Conservation (phyloP, 805 yeast species). For the Huiozyma sinensis region DNA sequence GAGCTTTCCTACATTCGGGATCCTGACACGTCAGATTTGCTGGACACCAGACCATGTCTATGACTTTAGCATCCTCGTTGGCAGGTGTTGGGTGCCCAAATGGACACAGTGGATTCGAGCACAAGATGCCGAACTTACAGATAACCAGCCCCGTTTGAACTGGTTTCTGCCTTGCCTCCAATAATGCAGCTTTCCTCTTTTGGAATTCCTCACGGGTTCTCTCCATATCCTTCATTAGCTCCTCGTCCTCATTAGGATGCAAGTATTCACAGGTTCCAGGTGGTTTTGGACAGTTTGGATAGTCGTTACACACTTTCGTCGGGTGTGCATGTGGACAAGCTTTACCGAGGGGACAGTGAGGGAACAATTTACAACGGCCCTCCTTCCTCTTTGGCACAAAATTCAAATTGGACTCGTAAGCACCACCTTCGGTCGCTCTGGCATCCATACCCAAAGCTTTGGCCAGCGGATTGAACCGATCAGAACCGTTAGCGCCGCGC, state of each 20-base stretch:
- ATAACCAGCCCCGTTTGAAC: constrained; percentile 42
- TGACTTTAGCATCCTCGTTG: constrained; percentile 60
- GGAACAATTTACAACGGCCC: constrained; percentile 62
- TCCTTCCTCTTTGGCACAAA: constrained; percentile 39
- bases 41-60: constrained; percentile 65
- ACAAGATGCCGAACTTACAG: constrained; percentile 68
- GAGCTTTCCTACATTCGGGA: constrained; percentile 58
- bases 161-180: constrained; percentile 28
- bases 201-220: constrained; percentile 44
- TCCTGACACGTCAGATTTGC: constrained; percentile 56
- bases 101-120: constrained; percentile 72
- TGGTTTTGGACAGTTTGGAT: constrained; percentile 67
- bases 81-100: constrained; percentile 91
- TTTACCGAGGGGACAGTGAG: constrained; percentile 52
- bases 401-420: constrained; percentile 10
- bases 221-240: constrained; percentile 55
- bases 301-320: constrained; percentile 59
- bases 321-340: constrained; percentile 77
- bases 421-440: constrained; percentile 6
- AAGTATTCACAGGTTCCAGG: constrained; percentile 75
- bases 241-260: constrained; percentile 81
- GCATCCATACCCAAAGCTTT: constrained; percentile 28
- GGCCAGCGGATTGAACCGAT: constrained; percentile 31
- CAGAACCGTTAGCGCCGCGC: constrained; percentile 15
- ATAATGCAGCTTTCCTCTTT: constrained; percentile 32